phyloP scores from a whole-genome alignment of 2,329 filamentous ascomycete species.

The Colletotrichum neosansevieriae region DNA sequence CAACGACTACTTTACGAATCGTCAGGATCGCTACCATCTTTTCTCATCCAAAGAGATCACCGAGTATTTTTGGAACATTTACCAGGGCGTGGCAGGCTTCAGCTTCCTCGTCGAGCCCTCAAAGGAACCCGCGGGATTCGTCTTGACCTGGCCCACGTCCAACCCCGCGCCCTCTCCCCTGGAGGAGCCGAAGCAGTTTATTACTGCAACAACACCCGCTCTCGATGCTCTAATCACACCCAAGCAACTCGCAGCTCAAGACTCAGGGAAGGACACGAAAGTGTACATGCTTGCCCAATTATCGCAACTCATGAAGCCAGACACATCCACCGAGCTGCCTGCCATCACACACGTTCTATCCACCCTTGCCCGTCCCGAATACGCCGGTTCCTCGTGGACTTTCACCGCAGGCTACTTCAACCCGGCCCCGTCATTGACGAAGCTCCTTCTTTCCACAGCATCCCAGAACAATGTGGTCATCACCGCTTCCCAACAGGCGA shows the following conservation, averaged over 20 bases:
- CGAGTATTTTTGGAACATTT: slow-evolving; percentile 84
- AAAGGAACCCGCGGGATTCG: slow-evolving; percentile 66
- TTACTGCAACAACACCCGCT: slow-evolving; percentile 73
- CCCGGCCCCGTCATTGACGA: slow-evolving; percentile 86
- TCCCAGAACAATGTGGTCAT: slow-evolving; percentile 83
- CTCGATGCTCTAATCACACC: slow-evolving; percentile 76
- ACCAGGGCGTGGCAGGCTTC: slow-evolving; percentile 80
- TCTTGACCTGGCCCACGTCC: slow-evolving; percentile 77
- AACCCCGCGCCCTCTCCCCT: slow-evolving; percentile 84
- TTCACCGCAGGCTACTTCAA: slow-evolving; percentile 99
- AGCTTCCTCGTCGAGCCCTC: slow-evolving; percentile 83
- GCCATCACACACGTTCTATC: slow-evolving; percentile 81
- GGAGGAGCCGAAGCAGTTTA: slow-evolving; percentile 75
- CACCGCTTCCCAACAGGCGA: slow-evolving; percentile 92
- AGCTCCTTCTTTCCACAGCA: slow-evolving; percentile 80
- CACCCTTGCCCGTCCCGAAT: slow-evolving; percentile 72
- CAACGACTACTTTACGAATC: slow-evolving; percentile 94
- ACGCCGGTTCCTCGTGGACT: slow-evolving; percentile 83
- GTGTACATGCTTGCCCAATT: slow-evolving; percentile 92
- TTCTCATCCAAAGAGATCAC: slow-evolving; percentile 85
- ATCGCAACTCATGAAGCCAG: slow-evolving; percentile 82
- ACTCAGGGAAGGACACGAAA: slow-evolving; percentile 66
- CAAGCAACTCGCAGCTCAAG: slow-evolving; percentile 46
- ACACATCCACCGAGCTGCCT: slow-evolving; percentile 90
- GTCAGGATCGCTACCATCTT: slow-evolving; percentile 93